phyloP scores from a whole-genome alignment of 2,329 filamentous ascomycete species.

The Apiospora saccharicola region DNA sequence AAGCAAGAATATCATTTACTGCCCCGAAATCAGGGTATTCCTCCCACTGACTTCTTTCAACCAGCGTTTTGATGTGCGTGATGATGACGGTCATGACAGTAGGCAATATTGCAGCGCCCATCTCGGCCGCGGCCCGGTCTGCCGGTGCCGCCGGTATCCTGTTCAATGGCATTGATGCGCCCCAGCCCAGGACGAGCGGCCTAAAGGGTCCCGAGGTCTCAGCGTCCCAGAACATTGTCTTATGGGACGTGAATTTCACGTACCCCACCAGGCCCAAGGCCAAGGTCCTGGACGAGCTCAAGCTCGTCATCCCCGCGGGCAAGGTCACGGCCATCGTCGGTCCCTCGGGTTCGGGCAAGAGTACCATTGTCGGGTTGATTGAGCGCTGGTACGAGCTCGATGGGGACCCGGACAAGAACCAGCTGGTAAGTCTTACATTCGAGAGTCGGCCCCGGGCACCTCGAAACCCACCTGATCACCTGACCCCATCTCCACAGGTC shows the following conservation, averaged over 20 bases:
- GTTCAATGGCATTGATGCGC: constrained; percentile 17
- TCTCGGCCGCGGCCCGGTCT: constrained; percentile 15
- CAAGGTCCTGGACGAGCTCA: constrained; percentile 55
- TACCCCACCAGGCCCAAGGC: constrained; percentile 54
- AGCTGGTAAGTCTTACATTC: constrained; percentile 33
- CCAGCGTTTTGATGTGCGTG: constrained; percentile 20
- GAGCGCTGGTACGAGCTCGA: constrained; percentile 75
- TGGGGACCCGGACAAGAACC: constrained; percentile 47
- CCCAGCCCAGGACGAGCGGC: constrained; percentile 40
- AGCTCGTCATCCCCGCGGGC: constrained; percentile 51
- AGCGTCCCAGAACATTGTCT: constrained; percentile 41
- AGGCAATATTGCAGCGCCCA: neutral
- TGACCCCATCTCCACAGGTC: constrained; percentile 29
- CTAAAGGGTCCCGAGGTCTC: constrained; percentile 56
- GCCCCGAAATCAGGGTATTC: neutral
- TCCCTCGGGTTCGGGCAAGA: constrained; percentile 76
- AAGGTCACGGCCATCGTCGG: constrained; percentile 56
- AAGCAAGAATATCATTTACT: neutral
- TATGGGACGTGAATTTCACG: constrained; percentile 50
- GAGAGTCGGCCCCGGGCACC: too few relatives aligned
- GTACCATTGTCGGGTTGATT: constrained; percentile 74
- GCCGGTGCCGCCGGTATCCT: neutral
- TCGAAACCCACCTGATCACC: too few relatives aligned
- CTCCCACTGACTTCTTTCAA: neutral
- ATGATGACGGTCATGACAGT: constrained; percentile 20